Evolutionary conservation across 2,329 filamentous ascomycete genomes (phyloP).

Genomic region (Epichloe brachyelytri): DNA sequence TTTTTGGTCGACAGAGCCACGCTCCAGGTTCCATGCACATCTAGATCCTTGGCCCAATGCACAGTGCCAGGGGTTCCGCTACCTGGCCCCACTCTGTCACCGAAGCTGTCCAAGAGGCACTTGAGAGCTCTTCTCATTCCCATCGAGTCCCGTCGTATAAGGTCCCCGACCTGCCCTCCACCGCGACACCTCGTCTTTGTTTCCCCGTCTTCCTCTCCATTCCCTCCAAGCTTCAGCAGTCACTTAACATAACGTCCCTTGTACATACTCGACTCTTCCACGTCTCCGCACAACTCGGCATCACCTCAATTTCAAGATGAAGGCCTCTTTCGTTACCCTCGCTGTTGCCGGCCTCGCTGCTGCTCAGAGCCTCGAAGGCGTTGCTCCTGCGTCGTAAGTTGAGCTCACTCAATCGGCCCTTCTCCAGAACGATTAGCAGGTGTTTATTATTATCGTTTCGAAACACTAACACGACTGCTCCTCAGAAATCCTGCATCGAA

Average conservation of each 20-base stretch:
- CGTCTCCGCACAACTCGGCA: neutral
- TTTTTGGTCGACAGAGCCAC: too few relatives aligned
- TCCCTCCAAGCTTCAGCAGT: neutral
- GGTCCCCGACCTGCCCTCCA: constrained; percentile 1
- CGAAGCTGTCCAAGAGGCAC: neutral
- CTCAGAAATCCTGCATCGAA: constrained; percentile 21
- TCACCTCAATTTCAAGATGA: constrained; percentile 22
- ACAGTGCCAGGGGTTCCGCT: neutral
- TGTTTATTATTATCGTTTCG: too few relatives aligned
- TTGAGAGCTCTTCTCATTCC: neutral
- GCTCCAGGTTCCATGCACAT: neutral
- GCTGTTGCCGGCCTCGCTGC: constrained; percentile 22
- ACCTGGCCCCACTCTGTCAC: neutral
- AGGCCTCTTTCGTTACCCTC: constrained; percentile 22
- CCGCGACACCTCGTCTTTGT: neutral
- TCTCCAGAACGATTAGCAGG: too few relatives aligned
- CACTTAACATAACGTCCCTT: neutral
- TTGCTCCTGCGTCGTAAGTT: constrained; percentile 29
- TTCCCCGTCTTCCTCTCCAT: neutral
- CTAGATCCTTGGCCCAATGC: neutral
- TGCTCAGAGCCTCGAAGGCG: constrained; percentile 24
- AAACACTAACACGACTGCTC: neutral
- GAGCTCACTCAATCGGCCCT: too few relatives aligned
- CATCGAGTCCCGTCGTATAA: constrained; percentile 1
- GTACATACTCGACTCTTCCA: constrained; percentile 1